Percentiles rank a stretch among this genome's conserved stretches.
These are phyloP conservation scores for Populus alba DNA, from an alignment of 345 rosid genomes.

Conservation along the genomic window DNA sequence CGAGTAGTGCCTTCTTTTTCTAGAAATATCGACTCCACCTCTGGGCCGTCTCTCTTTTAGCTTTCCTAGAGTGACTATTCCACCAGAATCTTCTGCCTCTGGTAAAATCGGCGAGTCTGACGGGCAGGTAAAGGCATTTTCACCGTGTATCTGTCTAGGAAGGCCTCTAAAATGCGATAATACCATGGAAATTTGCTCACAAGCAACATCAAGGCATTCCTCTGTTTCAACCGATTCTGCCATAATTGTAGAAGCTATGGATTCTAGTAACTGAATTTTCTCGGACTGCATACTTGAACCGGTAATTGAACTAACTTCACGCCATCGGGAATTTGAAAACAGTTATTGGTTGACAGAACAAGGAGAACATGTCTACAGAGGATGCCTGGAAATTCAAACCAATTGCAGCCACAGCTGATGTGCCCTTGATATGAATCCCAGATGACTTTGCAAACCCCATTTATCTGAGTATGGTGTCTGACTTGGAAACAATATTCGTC, in stretches of 20 bases:
- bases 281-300: slow-evolving; percentile 27
- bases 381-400: slow-evolving; percentile 54
- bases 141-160: slow-evolving; percentile 32
- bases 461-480: slow-evolving; percentile 48
- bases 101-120: slow-evolving; percentile 46
- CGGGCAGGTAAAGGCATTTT: slow-evolving; percentile 35
- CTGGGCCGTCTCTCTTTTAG: slow-evolving; percentile 49
- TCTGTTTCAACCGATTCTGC: slow-evolving; percentile 49
- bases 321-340: slow-evolving; percentile 66
- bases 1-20: slow-evolving; percentile 43
- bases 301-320: slow-evolving; percentile 16
- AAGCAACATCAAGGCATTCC: slow-evolving; percentile 54
- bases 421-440: slow-evolving; percentile 51
- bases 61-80: slow-evolving; percentile 36
- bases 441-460: slow-evolving; percentile 47
- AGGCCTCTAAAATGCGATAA: slow-evolving; percentile 41
- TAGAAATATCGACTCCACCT: slow-evolving; percentile 34
- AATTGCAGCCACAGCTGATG: slow-evolving; percentile 55
- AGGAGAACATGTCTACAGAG: slow-evolving; percentile 61
- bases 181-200: slow-evolving; percentile 43
- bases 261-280: slow-evolving; percentile 46
- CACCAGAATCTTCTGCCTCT: slow-evolving; percentile 49
- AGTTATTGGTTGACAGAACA: slow-evolving; percentile 53
- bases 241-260: slow-evolving; percentile 46
- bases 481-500: slow-evolving; percentile 53